Evolutionary conservation across 768 basidiomycete species (phyloP).

Genomic region (Termitomyces sp.): DNA sequence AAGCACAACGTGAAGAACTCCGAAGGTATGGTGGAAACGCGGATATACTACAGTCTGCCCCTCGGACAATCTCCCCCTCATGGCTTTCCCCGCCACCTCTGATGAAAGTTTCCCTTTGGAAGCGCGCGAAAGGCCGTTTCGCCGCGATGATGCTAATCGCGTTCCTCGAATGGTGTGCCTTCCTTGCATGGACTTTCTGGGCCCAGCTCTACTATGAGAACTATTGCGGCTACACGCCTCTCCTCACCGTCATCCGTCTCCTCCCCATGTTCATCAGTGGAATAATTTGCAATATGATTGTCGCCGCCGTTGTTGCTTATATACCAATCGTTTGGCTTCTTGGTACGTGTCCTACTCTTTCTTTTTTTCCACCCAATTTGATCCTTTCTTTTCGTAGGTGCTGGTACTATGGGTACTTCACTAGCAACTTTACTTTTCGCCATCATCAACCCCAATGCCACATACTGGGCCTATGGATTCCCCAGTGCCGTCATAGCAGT

Average conservation of each 20-base stretch:
- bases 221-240: conserved; percentile 49
- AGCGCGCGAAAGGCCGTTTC: conserved; percentile 53
- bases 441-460: conserved; percentile 47
- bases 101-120: conserved; percentile 60
- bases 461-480: conserved; percentile 79
- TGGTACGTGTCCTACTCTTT: conserved; percentile 32
- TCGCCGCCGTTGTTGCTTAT: conserved; percentile 55
- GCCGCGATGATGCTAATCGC: conserved; percentile 54
- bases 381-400: conserved; percentile 5
- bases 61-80: conserved; percentile 1
- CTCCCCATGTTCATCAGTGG: conserved; percentile 73
- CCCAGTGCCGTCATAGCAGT: conserved; percentile 63
- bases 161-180: conserved; percentile 56
- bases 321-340: conserved; percentile 56
- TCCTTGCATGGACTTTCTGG: conserved; percentile 46
- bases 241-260: conserved; percentile 62
- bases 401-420: conserved; percentile 58
- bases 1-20: neutral
- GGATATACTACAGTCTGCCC: neutral
- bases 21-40: neutral
- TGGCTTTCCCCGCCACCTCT: conserved; percentile 47
- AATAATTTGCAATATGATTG: conserved; percentile 57
- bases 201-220: conserved; percentile 66
- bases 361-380: neutral
- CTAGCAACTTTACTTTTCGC: conserved; percentile 65